Evolutionary conservation across 768 basidiomycete genomes (phyloP).

Genomic region (Mrakia gelida): DNA sequence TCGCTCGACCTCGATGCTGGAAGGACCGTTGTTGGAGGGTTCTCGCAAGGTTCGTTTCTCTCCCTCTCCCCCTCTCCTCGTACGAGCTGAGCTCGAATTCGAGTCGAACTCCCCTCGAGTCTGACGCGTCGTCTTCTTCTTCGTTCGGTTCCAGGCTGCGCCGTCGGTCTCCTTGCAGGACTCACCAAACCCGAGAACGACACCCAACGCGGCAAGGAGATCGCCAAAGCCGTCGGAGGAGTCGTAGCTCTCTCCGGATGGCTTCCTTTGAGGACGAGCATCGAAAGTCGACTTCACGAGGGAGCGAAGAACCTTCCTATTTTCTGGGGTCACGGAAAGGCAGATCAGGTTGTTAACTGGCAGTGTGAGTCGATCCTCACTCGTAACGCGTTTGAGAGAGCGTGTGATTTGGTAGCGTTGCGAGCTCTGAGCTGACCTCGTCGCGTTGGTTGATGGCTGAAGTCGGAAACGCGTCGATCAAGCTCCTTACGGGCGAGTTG

Average conservation of each 20-base stretch:
- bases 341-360: conserved; percentile 50
- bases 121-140: no score
- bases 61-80: no score
- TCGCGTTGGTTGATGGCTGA: no score
- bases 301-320: conserved; percentile 63
- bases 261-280: conserved; percentile 63
- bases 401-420: no score
- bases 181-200: conserved; percentile 63
- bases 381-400: no score
- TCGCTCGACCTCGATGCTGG: conserved; percentile 57
- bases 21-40: conserved; percentile 80
- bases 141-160: conserved; percentile 38
- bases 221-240: conserved; percentile 23
- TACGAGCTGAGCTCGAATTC: no score
- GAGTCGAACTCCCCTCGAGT: no score
- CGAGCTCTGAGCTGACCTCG: neutral
- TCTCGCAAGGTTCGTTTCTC: conserved; percentile 58
- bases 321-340: conserved; percentile 80
- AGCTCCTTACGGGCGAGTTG: conserved; percentile 55
- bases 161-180: conserved; percentile 71
- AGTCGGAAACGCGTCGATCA: conserved; percentile 52
- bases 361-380: neutral
- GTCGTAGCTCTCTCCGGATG: conserved; percentile 64
- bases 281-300: conserved; percentile 65
- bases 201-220: conserved; percentile 51